phyloP scores from a whole-genome alignment of 352 stramenopile species.

The Pythium brachiatum region DNA sequence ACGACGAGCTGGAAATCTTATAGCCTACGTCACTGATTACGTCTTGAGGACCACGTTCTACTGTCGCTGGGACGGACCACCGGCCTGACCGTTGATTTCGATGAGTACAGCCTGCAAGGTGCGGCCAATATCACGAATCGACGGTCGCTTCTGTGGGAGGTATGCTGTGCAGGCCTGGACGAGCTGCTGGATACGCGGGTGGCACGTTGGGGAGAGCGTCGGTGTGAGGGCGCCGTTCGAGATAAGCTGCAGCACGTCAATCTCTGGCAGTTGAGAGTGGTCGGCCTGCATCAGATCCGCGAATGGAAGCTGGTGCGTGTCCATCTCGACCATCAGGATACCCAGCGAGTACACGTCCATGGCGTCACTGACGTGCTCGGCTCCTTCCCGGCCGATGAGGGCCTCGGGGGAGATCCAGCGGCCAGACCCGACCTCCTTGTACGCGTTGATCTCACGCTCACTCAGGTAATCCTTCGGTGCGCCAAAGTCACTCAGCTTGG shows the following conservation, averaged over 20 bases:
- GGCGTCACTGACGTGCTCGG: constrained; percentile 33
- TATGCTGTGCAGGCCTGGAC: constrained; percentile 33
- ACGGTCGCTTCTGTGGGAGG: constrained; percentile 31
- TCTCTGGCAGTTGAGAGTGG: constrained; percentile 46
- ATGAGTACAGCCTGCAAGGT: constrained; percentile 15
- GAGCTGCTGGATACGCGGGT: constrained; percentile 46
- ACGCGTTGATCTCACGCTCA: constrained; percentile 59
- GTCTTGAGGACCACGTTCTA: neutral
- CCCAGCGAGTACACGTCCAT: constrained; percentile 70
- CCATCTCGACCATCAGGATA: constrained; percentile 67
- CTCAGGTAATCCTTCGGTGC: constrained; percentile 47
- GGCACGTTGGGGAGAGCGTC: constrained; percentile 50
- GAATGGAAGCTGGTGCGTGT: constrained; percentile 70
- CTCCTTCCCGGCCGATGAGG: constrained; percentile 50
- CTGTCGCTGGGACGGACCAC: neutral
- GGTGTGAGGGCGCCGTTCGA: constrained; percentile 53
- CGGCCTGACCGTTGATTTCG: constrained; percentile 10
- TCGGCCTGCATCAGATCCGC: constrained; percentile 67
- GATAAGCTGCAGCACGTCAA: constrained; percentile 68
- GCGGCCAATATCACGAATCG: constrained; percentile 22
- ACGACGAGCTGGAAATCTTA: constrained; percentile 1
- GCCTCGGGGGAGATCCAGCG: constrained; percentile 73
- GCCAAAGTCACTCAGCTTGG: constrained; percentile 71
- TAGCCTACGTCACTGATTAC: neutral
- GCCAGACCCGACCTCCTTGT: constrained; percentile 62